Evolutionary conservation across 345 rosid species (phyloP).

Genomic region (Kandelia obovata): DNA sequence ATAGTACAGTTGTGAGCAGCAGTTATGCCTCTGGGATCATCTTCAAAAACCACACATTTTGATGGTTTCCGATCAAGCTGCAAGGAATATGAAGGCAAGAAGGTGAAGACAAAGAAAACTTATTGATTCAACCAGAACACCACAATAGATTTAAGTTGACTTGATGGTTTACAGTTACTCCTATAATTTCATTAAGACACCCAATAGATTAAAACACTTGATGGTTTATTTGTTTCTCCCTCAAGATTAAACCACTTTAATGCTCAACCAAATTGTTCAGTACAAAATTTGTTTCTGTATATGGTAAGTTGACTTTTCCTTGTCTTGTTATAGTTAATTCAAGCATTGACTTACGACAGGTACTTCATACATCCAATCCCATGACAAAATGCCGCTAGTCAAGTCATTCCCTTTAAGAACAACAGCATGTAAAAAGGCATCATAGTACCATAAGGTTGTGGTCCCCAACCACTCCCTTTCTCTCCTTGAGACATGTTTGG

Average conservation of each 20-base stretch:
- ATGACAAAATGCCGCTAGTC: neutral
- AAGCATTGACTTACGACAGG: neutral
- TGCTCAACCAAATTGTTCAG: neutral
- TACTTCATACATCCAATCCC: neutral
- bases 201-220: neutral
- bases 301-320: neutral
- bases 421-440: neutral
- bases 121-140: neutral
- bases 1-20: slow-evolving; percentile 97
- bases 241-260: neutral
- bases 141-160: no score
- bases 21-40: slow-evolving; percentile 82
- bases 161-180: neutral
- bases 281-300: neutral
- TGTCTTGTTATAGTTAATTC: neutral
- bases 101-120: slow-evolving; percentile 9
- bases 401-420: neutral
- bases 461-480: neutral
- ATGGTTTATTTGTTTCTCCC: neutral
- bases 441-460: no score
- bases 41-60: slow-evolving; percentile 91
- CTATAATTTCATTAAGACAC: neutral
- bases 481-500: neutral
- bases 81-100: slow-evolving; percentile 14
- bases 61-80: slow-evolving; percentile 96